Evolutionary conservation across 176 grass and related monocot species (phyloP), one percentile per base, ranked within the genome.

Genomic region (Oryza punctata): DNA sequence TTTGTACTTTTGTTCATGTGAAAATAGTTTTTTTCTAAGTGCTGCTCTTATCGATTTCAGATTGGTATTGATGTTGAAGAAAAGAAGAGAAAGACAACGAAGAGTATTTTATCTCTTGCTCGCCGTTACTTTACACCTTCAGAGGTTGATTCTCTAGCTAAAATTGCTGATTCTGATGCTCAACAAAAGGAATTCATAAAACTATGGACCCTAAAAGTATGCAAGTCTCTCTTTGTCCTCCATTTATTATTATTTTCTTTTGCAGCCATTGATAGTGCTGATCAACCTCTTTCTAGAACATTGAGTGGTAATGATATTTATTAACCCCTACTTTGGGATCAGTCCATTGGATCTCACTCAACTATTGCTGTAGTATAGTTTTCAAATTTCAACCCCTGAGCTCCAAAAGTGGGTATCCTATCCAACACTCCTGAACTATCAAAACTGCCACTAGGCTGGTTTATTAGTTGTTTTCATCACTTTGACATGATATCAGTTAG

Each of bases 171-270:
- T 88, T 78, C 74, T 80, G 91, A 94, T 80, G 87, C 49, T 76
- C 96, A 85, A 75, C 85, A 85, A 79, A 87, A 82, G 80, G 96
- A 96, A 78, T 99, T 99, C 85, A 85, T 99, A 85, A 91, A 90
- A 83, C 66, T 99, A 26, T 99, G 96, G 93, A 99, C 96, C 75
- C 91, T 99, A 78, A 99, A 99, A 88, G 96, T 95, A 82, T 91
- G 96, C 83, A 10, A 87, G 65, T 3, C 54, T 75, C 67, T 79
- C 61, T 30, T 73, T 27, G 5, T 65, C 10, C 32, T 69, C 32
- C 67, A 63, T 18, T 61, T 63, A 21, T 28, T 78, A 30, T 27
- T 1, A 28, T 23, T 65, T 87, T 47, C 81, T 46, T 38, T 33
- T 65, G 8, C 43, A 65, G 16, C 10, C 18, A 21, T 67, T 50